A percentile compares a stretch with the other conserved stretches of the same genome.
Evolutionary conservation across 2,329 filamentous ascomycete species (phyloP).

Genomic region (Fusarium coicis): DNA sequence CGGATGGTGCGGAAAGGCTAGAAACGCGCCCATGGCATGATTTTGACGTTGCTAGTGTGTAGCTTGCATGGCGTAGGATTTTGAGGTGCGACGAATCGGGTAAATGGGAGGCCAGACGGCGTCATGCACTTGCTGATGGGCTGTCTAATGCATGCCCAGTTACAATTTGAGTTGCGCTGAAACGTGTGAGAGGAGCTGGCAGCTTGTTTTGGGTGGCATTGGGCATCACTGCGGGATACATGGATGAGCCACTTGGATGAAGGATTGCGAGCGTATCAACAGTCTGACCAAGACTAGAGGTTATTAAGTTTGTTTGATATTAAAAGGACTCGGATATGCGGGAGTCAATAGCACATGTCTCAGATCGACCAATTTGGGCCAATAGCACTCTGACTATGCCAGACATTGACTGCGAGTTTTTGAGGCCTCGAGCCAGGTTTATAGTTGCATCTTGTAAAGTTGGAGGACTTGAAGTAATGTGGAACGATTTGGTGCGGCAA

Average conservation of each 20-base stretch:
- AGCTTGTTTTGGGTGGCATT: not conserved
- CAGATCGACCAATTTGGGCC: no score
- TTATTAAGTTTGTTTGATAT: not conserved
- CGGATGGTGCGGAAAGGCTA: not conserved
- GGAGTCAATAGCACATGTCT: not conserved
- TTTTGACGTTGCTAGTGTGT: not conserved
- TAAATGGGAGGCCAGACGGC: not conserved
- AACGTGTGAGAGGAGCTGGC: not conserved
- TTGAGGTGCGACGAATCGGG: conserved; percentile 6
- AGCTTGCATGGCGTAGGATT: not conserved
- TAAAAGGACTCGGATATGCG: not conserved
- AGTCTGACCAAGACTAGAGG: not conserved
- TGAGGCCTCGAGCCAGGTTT: not conserved
- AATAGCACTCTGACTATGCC: not conserved
- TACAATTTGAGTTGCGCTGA: not conserved
- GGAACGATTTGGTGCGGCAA: not conserved
- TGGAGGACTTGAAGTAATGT: not conserved
- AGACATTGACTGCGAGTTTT: not conserved
- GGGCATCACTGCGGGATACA: not conserved
- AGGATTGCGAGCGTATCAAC: not conserved
- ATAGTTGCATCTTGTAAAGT: not conserved
- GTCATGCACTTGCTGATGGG: not conserved
- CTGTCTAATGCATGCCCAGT: not conserved
- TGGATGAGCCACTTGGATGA: no score
- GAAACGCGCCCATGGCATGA: not conserved